These are phyloP conservation scores for Geosmithia putterillii DNA, from an alignment of 2,329 filamentous ascomycete genomes.

Conservation along the genomic window DNA sequence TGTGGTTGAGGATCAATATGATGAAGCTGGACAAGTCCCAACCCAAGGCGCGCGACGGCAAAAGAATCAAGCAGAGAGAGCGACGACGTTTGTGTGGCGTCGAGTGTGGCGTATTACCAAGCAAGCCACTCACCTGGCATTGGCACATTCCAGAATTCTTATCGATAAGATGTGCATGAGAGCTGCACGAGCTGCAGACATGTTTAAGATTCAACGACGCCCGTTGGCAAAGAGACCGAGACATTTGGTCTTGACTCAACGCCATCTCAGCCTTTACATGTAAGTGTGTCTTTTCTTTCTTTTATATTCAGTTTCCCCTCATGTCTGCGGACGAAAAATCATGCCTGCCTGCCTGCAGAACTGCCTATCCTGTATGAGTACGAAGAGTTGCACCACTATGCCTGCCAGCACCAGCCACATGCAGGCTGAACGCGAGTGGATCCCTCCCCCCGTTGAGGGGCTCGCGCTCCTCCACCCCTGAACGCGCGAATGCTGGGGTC, in stretches of 20 bases:
- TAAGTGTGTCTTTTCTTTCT: not conserved
- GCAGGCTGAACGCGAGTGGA: not conserved
- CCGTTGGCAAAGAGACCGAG: not conserved
- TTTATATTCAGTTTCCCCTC: not conserved
- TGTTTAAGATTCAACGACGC: no score
- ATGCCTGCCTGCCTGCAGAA: no score
- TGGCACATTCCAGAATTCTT: not conserved
- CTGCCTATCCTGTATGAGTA: no score
- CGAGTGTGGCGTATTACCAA: not conserved
- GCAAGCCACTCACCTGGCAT: not conserved
- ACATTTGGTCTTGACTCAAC: not conserved
- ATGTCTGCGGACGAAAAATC: no score
- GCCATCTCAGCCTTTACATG: not conserved
- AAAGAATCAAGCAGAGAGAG: not conserved
- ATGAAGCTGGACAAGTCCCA: not conserved
- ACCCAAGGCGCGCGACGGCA: not conserved
- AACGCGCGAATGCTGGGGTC: not conserved
- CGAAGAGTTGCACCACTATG: not conserved
- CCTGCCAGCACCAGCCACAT: not conserved
- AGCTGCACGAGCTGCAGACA: no score
- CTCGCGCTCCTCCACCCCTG: not conserved
- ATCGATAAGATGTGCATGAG: not conserved
- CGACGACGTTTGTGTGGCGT: not conserved
- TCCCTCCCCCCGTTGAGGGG: not conserved
- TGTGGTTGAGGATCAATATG: not conserved